These are phyloP conservation scores for Fusarium secorum DNA, from an alignment of 2,329 filamentous ascomycete genomes.

Conservation along the genomic window DNA sequence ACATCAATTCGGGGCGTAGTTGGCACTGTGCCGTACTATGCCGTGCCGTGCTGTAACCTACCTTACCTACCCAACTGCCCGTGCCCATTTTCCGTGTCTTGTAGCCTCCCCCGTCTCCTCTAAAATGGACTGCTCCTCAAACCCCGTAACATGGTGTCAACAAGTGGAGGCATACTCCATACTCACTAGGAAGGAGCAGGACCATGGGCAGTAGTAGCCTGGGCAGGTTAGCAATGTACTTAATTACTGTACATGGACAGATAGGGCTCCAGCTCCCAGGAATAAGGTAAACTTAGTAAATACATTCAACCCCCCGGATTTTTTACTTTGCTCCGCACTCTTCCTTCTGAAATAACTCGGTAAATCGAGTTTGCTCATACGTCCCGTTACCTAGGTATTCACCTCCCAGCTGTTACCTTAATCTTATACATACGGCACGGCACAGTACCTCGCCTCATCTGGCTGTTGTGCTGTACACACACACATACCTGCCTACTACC, in stretches of 20 bases:
- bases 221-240: constrained; percentile 8
- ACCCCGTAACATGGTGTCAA: constrained; percentile 34
- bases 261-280: constrained; percentile 20
- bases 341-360: neutral
- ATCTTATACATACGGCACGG: neutral
- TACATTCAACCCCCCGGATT: constrained; percentile 27
- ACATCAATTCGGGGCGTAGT: constrained; percentile 18
- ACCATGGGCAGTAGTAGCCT: neutral
- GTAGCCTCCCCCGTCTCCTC: constrained; percentile 2
- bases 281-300: constrained; percentile 18
- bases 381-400: neutral
- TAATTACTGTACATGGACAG: neutral
- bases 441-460: neutral
- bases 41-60: neutral
- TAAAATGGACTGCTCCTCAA: constrained; percentile 18
- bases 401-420: neutral
- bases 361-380: neutral
- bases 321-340: constrained; percentile 20
- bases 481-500: neutral
- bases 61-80: neutral
- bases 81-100: neutral
- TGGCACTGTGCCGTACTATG: constrained; percentile 19
- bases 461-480: neutral
- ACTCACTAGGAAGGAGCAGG: constrained; percentile 17
- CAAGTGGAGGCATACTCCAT: constrained; percentile 33